Conservation (phyloP, 164 flowering plant species). For the Magnolia kwangsiensis region DNA sequence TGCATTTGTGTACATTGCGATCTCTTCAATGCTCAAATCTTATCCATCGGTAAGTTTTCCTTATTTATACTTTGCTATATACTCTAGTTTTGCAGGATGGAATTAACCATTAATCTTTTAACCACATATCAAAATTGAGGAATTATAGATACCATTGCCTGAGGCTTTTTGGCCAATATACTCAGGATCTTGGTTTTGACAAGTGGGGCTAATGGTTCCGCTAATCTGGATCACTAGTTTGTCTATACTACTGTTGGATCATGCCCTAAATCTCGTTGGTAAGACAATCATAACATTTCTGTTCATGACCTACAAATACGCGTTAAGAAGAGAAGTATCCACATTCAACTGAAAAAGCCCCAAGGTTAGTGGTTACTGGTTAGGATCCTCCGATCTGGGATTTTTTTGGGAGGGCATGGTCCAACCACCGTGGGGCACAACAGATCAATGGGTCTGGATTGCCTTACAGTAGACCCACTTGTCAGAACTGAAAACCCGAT, state of each 20-base stretch:
- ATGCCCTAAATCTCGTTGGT: neutral
- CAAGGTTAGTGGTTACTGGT: neutral
- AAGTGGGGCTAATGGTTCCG: no score
- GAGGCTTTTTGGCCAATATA: neutral
- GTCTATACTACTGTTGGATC: neutral
- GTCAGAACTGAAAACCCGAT: no score
- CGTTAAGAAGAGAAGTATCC: neutral
- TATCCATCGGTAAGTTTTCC: conserved; percentile 81
- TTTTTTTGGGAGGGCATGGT: no score
- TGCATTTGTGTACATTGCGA: conserved; percentile 77
- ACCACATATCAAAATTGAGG: neutral
- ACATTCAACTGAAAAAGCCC: neutral
- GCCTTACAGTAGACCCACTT: no score
- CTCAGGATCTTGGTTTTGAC: neutral
- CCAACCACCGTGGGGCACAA: no score
- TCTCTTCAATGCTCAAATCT: conserved; percentile 89
- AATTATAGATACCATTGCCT: neutral
- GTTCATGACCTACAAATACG: neutral
- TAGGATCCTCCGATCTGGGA: no score
- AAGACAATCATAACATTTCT: no score
- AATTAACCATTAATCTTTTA: neutral
- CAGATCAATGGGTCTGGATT: no score
- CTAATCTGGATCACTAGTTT: neutral
- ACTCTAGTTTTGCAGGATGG: neutral
- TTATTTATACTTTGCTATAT: neutral